Conservation (phyloP, 352 stramenopile genomes). For the Phytophthora agathidicida region DNA sequence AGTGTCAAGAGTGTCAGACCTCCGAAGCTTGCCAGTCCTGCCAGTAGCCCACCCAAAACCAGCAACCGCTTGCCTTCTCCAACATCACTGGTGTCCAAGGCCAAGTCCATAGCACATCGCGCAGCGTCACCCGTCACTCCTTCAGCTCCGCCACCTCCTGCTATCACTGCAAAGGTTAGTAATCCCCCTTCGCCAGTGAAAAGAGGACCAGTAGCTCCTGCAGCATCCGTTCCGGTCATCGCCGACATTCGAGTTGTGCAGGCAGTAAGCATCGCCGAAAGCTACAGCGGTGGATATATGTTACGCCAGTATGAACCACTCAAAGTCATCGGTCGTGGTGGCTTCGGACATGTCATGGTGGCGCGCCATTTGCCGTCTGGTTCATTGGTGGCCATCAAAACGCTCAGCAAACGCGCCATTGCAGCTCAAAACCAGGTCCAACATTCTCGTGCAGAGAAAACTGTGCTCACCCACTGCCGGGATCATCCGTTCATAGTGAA, state of each 20-base stretch:
- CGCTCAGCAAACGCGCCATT: constrained; percentile 82
- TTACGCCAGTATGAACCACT: constrained; percentile 80
- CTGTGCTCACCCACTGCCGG: constrained; percentile 87
- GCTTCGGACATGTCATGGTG: constrained; percentile 90
- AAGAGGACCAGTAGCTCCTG: constrained; percentile 18
- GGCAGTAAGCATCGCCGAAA: constrained; percentile 77
- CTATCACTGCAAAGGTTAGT: constrained; percentile 11
- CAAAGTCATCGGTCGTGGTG: constrained; percentile 81
- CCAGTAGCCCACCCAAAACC: constrained; percentile 17
- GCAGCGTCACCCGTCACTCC: constrained; percentile 18
- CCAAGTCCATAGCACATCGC: constrained; percentile 27
- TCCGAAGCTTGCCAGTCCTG: constrained; percentile 8
- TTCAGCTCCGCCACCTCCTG: background rate
- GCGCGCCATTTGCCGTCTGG: constrained; percentile 61
- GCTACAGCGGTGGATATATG: constrained; percentile 80
- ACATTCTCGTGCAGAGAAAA: constrained; percentile 85
- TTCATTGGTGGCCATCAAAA: constrained; percentile 82
- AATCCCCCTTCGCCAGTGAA: constrained; percentile 23
- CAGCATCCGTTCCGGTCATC: constrained; percentile 18
- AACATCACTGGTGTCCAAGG: constrained; percentile 31
- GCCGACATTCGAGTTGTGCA: constrained; percentile 69
- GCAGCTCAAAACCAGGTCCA: constrained; percentile 84
- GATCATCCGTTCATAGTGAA: constrained; percentile 93
- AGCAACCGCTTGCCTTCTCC: constrained; percentile 22
- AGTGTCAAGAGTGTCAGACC: constrained; percentile 4